Conservation (phyloP, 495 filamentous ascomycete genomes). For the Tuber borchii region DNA sequence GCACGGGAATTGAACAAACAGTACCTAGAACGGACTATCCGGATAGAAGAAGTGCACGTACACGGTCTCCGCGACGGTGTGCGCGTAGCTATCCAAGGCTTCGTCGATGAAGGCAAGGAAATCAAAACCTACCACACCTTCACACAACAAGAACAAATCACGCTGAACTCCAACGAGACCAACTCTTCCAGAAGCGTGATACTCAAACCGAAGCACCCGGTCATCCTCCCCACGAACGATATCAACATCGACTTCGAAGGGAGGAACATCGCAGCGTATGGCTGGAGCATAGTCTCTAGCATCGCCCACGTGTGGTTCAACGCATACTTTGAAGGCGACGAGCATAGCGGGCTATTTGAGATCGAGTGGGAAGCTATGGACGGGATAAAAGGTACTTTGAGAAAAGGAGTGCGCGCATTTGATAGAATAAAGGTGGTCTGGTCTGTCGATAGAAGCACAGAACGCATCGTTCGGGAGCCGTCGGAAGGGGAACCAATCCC, state of each 20-base stretch:
- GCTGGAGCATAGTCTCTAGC: constrained; percentile 81
- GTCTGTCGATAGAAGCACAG: constrained; percentile 43
- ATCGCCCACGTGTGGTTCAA: constrained; percentile 98
- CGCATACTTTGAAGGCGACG: constrained; percentile 76
- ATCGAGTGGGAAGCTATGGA: constrained; percentile 58
- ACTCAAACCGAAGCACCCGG: constrained; percentile 59
- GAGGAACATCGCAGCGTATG: constrained; percentile 67
- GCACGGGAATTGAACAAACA: constrained; percentile 56
- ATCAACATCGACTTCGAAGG: constrained; percentile 85
- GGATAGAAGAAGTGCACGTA: constrained; percentile 80
- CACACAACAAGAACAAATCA: constrained; percentile 61
- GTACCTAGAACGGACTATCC: constrained; percentile 76
- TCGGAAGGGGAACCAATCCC: constrained; percentile 26
- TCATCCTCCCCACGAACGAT: constrained; percentile 69
- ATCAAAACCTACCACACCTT: constrained; percentile 83
- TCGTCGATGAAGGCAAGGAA: constrained; percentile 73
- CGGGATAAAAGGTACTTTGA: constrained; percentile 56
- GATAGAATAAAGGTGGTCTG: constrained; percentile 86
- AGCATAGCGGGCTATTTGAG: constrained; percentile 52
- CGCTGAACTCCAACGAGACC: constrained; percentile 56
- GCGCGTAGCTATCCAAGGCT: constrained; percentile 79
- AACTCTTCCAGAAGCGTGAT: constrained; percentile 54
- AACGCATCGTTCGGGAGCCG: constrained; percentile 30
- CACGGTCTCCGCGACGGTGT: constrained; percentile 87
- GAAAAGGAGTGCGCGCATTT: constrained; percentile 72